Base-by-base conservation (phyloP, 2,329 filamentous ascomycete species). In the Aspergillus thermomutatus region DNA sequence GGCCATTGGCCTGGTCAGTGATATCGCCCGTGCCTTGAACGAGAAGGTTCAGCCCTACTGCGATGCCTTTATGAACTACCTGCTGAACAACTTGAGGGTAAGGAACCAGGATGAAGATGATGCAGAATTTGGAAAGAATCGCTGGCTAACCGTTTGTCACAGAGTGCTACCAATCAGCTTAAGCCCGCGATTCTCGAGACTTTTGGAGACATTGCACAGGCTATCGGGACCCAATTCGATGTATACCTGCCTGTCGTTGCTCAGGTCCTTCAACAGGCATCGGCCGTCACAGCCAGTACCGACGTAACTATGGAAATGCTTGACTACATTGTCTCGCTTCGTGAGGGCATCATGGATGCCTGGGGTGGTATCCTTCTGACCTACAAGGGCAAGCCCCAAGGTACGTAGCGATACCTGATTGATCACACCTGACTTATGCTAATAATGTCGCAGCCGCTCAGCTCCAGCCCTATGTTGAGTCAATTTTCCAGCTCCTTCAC, bases 261-360 rank as follows among this genome's bases (percentile, higher is more conserved):
- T 25, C 89, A 93, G 72, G 93, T 99, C 17, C 82, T 99, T 61
- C 91, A 97, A 76, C 93, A 97, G 75, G 94, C 94, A 55, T 89
- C 92, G 19, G 87, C 83, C 47, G 91, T 99, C 55, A 90, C 87
- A 31, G 85, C 90, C 45, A 86, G 86, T 55, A 83, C 87, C 27
- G 92, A 97, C 64, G 87, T 89, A 57, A 90, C 89, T 51, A 94
- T 92, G 67, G 94, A 99, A 77, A 96, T 97, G 89, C 88, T 92
- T 56, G 93, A 97, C 76, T 99, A 99, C 72, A 88, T 99, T 66
- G 86, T 96, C 62, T 96, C 92, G 21, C 83, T 99, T 50, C 88
- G 94, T 53, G 95, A 99, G 73, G 94, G 93, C 66, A 97, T 99
- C 65, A 96, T 97, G 88, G 94, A 99, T 81, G 94, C 94, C 34